Conservation (phyloP, 2,329 filamentous ascomycete genomes). For the Aspergillus aculeatus region DNA sequence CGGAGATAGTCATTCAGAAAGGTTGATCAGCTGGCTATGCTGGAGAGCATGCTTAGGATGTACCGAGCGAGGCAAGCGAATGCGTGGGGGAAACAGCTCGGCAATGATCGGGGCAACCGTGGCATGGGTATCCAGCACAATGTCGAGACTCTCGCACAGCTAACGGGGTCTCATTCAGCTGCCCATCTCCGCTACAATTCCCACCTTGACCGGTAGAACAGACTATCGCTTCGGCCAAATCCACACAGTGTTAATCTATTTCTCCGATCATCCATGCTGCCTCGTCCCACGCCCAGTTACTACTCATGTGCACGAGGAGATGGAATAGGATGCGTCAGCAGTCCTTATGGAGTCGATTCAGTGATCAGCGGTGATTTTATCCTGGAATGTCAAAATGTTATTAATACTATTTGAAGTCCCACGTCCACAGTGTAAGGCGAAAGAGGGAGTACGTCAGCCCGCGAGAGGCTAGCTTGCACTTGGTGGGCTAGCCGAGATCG, state of each 20-base stretch:
- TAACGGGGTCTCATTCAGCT: too few relatives aligned
- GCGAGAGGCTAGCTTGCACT: neutral
- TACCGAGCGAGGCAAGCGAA: neutral
- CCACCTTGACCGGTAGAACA: too few relatives aligned
- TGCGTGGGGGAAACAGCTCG: neutral
- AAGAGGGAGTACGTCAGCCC: neutral
- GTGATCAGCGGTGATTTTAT: neutral
- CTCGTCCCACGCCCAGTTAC: too few relatives aligned
- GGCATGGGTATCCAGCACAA: too few relatives aligned
- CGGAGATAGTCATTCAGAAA: constrained; percentile 3
- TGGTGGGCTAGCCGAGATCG: neutral
- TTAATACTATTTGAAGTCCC: neutral
- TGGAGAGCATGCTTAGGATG: neutral
- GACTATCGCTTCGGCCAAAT: too few relatives aligned
- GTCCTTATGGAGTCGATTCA: neutral
- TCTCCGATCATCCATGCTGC: too few relatives aligned
- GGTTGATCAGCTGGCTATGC: neutral
- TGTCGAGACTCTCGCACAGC: too few relatives aligned
- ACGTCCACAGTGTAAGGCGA: neutral
- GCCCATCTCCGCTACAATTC: too few relatives aligned
- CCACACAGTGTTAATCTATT: too few relatives aligned
- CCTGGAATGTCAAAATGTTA: neutral
- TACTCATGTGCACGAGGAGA: too few relatives aligned
- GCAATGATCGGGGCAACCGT: neutral
- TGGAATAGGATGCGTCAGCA: neutral